Conservation (phyloP, 2,329 filamentous ascomycete genomes). For the Xylaria sp. region DNA sequence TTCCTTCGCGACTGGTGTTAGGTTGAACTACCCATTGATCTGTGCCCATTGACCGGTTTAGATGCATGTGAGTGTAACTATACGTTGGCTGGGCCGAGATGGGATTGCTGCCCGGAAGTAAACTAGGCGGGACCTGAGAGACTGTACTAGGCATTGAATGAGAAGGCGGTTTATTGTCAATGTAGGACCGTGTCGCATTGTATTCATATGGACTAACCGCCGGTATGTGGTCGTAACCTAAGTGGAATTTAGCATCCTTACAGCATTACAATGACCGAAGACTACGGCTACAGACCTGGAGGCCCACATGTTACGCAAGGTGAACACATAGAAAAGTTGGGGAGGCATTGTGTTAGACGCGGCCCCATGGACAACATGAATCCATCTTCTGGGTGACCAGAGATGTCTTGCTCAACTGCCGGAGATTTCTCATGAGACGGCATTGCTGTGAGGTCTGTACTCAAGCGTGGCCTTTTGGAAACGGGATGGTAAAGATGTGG, state of each 20-base stretch:
- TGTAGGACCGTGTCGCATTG: slow-evolving; percentile 40
- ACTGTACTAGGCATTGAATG: slow-evolving; percentile 42
- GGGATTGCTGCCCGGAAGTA: slow-evolving; percentile 48
- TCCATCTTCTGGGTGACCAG: slow-evolving; percentile 38
- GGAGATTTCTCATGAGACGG: slow-evolving; percentile 43
- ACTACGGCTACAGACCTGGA: slow-evolving; percentile 47
- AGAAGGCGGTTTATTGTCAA: slow-evolving; percentile 42
- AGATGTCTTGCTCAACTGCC: slow-evolving; percentile 36
- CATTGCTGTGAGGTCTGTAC: slow-evolving; percentile 43
- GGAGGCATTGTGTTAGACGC: slow-evolving; percentile 49
- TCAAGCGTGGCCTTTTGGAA: slow-evolving; percentile 39
- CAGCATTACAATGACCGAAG: slow-evolving; percentile 19
- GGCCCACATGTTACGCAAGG: slow-evolving; percentile 50
- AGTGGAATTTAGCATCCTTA: slow-evolving; percentile 41
- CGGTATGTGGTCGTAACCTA: slow-evolving; percentile 46
- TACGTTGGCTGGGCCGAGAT: slow-evolving; percentile 47
- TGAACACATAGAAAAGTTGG: slow-evolving; percentile 50
- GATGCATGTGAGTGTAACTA: slow-evolving; percentile 52
- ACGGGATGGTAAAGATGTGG: slow-evolving; percentile 43
- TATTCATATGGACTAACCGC: slow-evolving; percentile 43
- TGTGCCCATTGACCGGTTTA: slow-evolving; percentile 44
- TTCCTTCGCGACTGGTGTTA: slow-evolving; percentile 50
- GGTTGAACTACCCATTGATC: slow-evolving; percentile 44
- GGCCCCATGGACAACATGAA: slow-evolving; percentile 42
- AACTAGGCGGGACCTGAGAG: slow-evolving; percentile 41